These are phyloP conservation scores for Talaromyces funiculosus DNA, from an alignment of 2,329 filamentous ascomycete species.

Conservation along the genomic window DNA sequence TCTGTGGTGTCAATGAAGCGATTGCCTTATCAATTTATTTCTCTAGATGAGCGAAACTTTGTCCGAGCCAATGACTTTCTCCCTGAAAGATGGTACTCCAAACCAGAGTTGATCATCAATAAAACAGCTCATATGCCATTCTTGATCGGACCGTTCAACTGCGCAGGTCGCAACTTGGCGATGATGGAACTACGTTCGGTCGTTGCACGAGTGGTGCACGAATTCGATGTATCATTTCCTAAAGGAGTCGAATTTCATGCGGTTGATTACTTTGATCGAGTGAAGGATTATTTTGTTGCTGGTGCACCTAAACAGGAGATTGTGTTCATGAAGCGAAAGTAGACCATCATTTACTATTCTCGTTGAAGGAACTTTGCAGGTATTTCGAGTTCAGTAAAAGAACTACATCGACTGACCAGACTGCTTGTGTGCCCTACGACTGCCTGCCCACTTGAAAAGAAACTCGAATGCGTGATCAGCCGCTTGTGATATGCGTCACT, in stretches of 20 bases:
- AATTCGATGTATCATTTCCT: conserved; percentile 18
- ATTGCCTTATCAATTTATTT: too few relatives aligned
- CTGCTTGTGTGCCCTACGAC: too few relatives aligned
- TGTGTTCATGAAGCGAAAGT: conserved; percentile 33
- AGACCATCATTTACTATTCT: too few relatives aligned
- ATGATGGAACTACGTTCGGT: conserved; percentile 23
- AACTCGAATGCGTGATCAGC: too few relatives aligned
- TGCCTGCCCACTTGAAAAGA: too few relatives aligned
- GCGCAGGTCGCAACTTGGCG: background rate
- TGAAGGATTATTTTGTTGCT: conserved; percentile 51
- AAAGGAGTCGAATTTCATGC: background rate
- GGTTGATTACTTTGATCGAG: conserved; percentile 33
- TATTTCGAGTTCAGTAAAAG: too few relatives aligned
- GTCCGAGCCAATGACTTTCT: conserved; percentile 28
- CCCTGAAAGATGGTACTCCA: conserved; percentile 35
- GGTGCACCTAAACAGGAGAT: conserved; percentile 33
- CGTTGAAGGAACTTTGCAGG: too few relatives aligned
- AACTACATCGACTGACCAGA: too few relatives aligned
- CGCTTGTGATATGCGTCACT: too few relatives aligned
- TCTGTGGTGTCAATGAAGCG: too few relatives aligned
- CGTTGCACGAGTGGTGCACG: conserved; percentile 55
- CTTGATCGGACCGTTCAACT: background rate
- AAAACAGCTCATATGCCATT: conserved; percentile 30
- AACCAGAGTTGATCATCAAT: conserved; percentile 29
- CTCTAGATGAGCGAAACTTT: conserved; percentile 18